These are phyloP conservation scores for Capronia epimyces DNA, from an alignment of 2,329 filamentous ascomycete species.

Conservation along the genomic window DNA sequence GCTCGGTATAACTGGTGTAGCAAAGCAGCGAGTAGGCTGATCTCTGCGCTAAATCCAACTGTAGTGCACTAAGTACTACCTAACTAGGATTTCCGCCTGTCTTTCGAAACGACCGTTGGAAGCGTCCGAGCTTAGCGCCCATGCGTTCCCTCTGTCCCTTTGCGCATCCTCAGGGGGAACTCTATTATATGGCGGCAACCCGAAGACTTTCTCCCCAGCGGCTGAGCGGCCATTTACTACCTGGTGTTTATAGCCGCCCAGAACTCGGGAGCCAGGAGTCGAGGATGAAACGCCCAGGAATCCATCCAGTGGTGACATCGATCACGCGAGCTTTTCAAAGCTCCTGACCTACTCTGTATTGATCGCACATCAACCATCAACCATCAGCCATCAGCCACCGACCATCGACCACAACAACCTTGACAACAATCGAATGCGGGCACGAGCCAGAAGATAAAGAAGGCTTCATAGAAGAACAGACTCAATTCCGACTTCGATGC, in stretches of 20 bases:
- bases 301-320: background rate
- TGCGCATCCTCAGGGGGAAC: background rate
- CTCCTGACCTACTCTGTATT: too few relatives aligned
- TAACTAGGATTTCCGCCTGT: too few relatives aligned
- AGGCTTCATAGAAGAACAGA: constrained; percentile 6
- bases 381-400: background rate
- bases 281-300: constrained; percentile 3
- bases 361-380: background rate
- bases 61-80: too few relatives aligned
- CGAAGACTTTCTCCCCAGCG: too few relatives aligned
- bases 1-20: too few relatives aligned
- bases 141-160: constrained; percentile 1
- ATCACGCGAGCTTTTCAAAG: constrained; percentile 8
- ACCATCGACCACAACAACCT: background rate
- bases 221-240: background rate
- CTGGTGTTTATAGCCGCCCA: constrained; percentile 1
- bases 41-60: too few relatives aligned
- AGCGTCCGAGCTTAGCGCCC: too few relatives aligned
- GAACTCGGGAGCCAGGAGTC: background rate
- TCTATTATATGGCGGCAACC: background rate
- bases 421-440: background rate
- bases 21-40: too few relatives aligned
- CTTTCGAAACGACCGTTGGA: too few relatives aligned
- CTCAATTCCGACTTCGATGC: constrained; percentile 8
- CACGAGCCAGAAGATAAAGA: background rate